These are phyloP conservation scores for Fragaria ananassa DNA, from an alignment of 306 rosid genomes.

Conservation along the genomic window DNA sequence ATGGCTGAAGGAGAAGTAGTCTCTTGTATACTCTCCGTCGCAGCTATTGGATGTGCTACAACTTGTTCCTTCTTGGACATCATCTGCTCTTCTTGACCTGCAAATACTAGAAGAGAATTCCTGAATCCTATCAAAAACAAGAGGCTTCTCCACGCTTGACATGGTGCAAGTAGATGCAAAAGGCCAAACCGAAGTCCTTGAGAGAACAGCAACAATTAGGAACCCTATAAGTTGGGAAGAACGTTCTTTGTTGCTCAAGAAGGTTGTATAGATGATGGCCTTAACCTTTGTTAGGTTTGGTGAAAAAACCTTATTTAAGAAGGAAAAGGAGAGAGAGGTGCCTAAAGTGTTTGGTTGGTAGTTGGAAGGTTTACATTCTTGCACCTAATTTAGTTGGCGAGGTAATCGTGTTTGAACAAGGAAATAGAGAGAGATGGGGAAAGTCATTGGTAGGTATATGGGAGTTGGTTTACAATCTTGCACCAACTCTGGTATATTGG, in stretches of 20 bases:
- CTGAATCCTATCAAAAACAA: conserved; percentile 76
- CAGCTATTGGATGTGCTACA: conserved; percentile 81
- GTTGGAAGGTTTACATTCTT: background rate
- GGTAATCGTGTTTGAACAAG: background rate
- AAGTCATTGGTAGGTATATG: background rate
- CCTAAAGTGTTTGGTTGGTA: background rate
- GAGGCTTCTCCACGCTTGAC: conserved; percentile 95
- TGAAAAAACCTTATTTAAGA: background rate
- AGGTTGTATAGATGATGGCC: background rate
- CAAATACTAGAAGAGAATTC: conserved; percentile 73
- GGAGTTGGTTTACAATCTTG: background rate
- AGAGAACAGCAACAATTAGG: background rate
- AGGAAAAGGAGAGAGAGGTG: background rate
- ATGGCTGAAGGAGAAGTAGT: conserved; percentile 33
- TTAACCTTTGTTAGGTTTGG: background rate
- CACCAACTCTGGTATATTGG: background rate
- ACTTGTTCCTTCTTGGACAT: conserved; percentile 61
- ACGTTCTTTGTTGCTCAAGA: background rate
- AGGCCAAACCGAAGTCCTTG: conserved; percentile 17
- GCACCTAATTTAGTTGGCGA: background rate
- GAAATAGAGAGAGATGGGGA: background rate
- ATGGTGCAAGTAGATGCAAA: conserved; percentile 38
- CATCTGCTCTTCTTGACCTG: conserved; percentile 56
- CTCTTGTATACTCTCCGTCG: conserved; percentile 33
- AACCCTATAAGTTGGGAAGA: background rate